phyloP scores from a whole-genome alignment of 2,329 filamentous ascomycete species.

The Hirsutella rhossiliensis region DNA sequence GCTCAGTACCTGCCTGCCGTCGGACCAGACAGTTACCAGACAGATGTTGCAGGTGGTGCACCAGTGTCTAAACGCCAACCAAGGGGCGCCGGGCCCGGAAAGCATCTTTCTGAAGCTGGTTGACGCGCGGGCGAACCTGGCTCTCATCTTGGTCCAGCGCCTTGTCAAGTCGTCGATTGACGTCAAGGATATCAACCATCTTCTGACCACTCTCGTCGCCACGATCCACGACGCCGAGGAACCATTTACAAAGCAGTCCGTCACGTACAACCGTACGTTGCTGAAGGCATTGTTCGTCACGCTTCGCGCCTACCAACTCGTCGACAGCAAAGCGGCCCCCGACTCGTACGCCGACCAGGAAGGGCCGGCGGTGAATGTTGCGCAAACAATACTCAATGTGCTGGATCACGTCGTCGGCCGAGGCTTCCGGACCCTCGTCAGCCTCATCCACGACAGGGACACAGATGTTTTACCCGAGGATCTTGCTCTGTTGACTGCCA shows the following conservation, averaged over 20 bases:
- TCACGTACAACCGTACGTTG: constrained; percentile 69
- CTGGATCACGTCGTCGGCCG: constrained; percentile 67
- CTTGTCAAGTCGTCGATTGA: constrained; percentile 49
- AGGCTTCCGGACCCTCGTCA: constrained; percentile 72
- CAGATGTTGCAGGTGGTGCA: constrained; percentile 64
- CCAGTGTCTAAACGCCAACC: constrained; percentile 70
- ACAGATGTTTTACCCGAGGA: constrained; percentile 57
- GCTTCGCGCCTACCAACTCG: constrained; percentile 50
- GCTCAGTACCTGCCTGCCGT: constrained; percentile 54
- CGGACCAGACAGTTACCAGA: constrained; percentile 44
- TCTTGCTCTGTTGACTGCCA: constrained; percentile 74
- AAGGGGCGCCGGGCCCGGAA: constrained; percentile 58
- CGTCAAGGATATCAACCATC: constrained; percentile 36
- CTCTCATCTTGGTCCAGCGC: constrained; percentile 70
- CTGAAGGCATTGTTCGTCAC: constrained; percentile 78
- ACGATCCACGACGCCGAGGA: constrained; percentile 42
- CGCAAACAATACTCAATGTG: constrained; percentile 62
- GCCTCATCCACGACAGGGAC: constrained; percentile 67
- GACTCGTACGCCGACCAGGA: constrained; percentile 21
- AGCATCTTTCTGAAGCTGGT: constrained; percentile 72
- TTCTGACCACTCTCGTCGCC: constrained; percentile 37
- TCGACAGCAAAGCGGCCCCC: constrained; percentile 15
- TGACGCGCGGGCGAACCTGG: constrained; percentile 65
- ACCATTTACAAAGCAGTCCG: constrained; percentile 37
- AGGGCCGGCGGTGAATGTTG: constrained; percentile 30